These are phyloP conservation scores for Didymella glomerata DNA, from an alignment of 2,329 filamentous ascomycete genomes.

Conservation along the genomic window DNA sequence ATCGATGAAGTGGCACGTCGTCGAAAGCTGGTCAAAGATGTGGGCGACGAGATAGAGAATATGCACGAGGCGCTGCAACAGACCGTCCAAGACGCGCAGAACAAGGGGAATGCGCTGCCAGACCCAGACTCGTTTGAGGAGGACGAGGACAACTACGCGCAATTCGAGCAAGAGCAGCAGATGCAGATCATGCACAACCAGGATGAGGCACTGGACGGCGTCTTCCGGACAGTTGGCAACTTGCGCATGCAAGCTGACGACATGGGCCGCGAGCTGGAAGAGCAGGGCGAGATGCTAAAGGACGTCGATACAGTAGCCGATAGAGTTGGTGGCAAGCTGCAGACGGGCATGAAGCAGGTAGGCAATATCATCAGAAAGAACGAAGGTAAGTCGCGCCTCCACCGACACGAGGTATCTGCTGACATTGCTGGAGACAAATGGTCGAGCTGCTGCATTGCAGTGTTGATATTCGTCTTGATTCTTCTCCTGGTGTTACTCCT, in stretches of 20 bases:
- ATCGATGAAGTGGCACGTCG: slow-evolving; percentile 82
- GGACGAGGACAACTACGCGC: slow-evolving; percentile 70
- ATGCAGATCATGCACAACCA: slow-evolving; percentile 92
- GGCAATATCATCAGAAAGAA: slow-evolving; percentile 85
- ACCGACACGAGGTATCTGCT: neutral
- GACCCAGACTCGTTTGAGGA: slow-evolving; percentile 66
- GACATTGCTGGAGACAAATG: slow-evolving; percentile 61
- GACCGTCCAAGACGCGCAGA: slow-evolving; percentile 57
- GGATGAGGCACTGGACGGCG: slow-evolving; percentile 89
- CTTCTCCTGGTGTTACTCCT: slow-evolving; percentile 82
- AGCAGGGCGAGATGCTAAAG: slow-evolving; percentile 89
- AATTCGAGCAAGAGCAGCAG: slow-evolving; percentile 92
- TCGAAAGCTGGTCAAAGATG: slow-evolving; percentile 83
- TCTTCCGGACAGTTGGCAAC: slow-evolving; percentile 92
- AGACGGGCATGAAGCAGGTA: slow-evolving; percentile 87
- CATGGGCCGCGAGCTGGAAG: slow-evolving; percentile 96
- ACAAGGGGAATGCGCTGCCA: slow-evolving; percentile 59
- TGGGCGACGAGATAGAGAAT: slow-evolving; percentile 85
- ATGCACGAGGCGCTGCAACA: slow-evolving; percentile 85
- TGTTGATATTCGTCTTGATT: slow-evolving; percentile 88
- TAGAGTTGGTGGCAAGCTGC: slow-evolving; percentile 83
- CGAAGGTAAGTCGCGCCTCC: slow-evolving; percentile 69
- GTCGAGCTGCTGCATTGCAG: slow-evolving; percentile 89
- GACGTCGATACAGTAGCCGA: slow-evolving; percentile 86
- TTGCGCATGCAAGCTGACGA: slow-evolving; percentile 88